Base-by-base conservation (phyloP, 345 rosid species). In the Syzygium oleosum region DNA sequence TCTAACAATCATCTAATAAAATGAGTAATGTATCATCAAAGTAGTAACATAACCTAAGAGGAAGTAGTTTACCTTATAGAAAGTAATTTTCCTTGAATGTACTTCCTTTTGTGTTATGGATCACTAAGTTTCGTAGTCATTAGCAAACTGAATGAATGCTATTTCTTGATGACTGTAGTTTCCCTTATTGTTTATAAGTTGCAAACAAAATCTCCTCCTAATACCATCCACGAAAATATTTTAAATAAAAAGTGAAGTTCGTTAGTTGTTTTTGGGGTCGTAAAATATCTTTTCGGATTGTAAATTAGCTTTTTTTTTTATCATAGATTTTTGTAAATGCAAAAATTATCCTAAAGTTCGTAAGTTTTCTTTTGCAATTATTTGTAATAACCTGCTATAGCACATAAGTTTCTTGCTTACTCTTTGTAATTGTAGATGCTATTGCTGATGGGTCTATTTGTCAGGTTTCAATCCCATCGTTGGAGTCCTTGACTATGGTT, bases 401-500 rank as follows among this genome's bases (percentile, higher is more conserved):
- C 77, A 63, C 3, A 17, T 29, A n/a, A 3, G 14, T 63, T 63
- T 29, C 77, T 2, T 0, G 0, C 1, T 10, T 5, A 5, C 29
- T 38, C 77, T n/a, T 63, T 29, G 2, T 63, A 63, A 63, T 25
- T 29, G 8, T 29, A 6, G 29, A 63, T n/a, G 14, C 0, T 63
- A 1, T 29, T 29, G 10, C 14, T 0, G 10, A 7, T 29, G 9
- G 19, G 7, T 63, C 0, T n/a, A 10, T 29, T 4, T 0, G 0
- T 14, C 21, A 29, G 38, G 2, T 63, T 63, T 63, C 77, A 1
- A 14, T 63, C 17, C 77, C 77, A 63, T 63, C 9, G 21, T 14
- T 63, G 38, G 5, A n/a, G 1, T 63, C 77, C 11, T 1, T 63
- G 1, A 29, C 0, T 15, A 1, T 63, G 15, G 38, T 29, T 14